These are phyloP conservation scores for Actinidia arguta DNA, from an alignment of 179 eudicot genomes.

Conservation along the genomic window DNA sequence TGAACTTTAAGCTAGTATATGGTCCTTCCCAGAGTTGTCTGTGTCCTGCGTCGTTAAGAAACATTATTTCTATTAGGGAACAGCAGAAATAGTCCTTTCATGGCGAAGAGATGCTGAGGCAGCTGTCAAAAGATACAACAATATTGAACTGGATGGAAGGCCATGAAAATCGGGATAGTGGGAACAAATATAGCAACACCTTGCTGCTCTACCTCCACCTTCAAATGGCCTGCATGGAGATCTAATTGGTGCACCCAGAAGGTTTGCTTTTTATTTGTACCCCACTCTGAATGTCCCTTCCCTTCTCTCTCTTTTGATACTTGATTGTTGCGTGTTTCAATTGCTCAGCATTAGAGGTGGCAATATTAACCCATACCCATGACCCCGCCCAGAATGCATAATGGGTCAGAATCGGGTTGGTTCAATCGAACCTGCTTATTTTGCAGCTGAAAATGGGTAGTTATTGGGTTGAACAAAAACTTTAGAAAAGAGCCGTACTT, in stretches of 20 bases:
- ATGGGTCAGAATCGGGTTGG: too few relatives aligned
- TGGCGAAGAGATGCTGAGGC: slow-evolving; percentile 43
- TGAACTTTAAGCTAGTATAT: background rate
- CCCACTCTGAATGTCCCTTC: background rate
- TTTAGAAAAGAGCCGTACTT: too few relatives aligned
- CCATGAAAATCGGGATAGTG: slow-evolving; percentile 46
- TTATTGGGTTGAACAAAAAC: too few relatives aligned
- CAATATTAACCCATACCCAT: too few relatives aligned
- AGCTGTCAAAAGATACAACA: slow-evolving; percentile 45
- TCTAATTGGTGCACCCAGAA: slow-evolving; percentile 43
- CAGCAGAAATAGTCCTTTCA: slow-evolving; percentile 43
- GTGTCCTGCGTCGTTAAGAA: slow-evolving; percentile 13
- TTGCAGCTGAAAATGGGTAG: too few relatives aligned
- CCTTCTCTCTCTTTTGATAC: background rate
- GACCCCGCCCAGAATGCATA: too few relatives aligned
- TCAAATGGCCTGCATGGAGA: slow-evolving; percentile 27
- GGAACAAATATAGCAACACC: slow-evolving; percentile 40
- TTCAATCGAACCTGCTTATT: too few relatives aligned
- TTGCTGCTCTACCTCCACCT: slow-evolving; percentile 29
- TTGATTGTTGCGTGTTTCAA: slow-evolving; percentile 15
- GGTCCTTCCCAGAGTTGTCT: slow-evolving; percentile 12
- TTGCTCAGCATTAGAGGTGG: too few relatives aligned
- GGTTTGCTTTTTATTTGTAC: slow-evolving; percentile 20
- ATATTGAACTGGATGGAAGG: slow-evolving; percentile 44
- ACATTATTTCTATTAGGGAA: slow-evolving; percentile 35